phyloP scores from a whole-genome alignment of 83 land plant species.

The Larix sibirica region DNA sequence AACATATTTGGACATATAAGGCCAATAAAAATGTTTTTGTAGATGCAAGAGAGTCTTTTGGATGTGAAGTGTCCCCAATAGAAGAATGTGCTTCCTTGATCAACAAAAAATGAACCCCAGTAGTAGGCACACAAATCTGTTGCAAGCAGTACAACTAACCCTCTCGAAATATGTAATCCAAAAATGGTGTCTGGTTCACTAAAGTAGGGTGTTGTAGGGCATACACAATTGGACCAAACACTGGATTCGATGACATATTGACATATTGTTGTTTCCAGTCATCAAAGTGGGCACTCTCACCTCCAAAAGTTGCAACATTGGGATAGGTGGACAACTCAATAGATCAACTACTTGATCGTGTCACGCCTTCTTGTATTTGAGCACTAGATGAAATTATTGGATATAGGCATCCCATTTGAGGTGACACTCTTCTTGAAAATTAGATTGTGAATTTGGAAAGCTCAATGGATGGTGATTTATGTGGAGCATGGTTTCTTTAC shows the following conservation, averaged over 20 bases:
- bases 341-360: not conserved
- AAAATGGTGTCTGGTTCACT: not conserved
- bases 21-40: not conserved
- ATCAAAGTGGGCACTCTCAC: not conserved
- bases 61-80: not conserved
- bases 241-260: no score
- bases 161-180: not conserved
- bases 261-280: not conserved
- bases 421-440: not conserved
- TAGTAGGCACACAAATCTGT: no score
- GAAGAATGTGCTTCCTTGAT: not conserved
- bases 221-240: not conserved
- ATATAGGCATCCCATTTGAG: not conserved
- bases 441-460: not conserved
- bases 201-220: not conserved
- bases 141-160: not conserved
- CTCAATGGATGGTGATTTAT: not conserved
- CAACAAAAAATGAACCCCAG: not conserved
- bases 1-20: not conserved
- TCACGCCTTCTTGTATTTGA: not conserved
- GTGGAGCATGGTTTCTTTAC: not conserved
- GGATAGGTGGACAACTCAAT: not conserved
- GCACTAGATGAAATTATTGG: not conserved
- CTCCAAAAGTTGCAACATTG: not conserved
- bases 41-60: not conserved